These are phyloP conservation scores for Teratosphaeria epicoccoides DNA, from an alignment of 2,329 filamentous ascomycete genomes.

Conservation along the genomic window DNA sequence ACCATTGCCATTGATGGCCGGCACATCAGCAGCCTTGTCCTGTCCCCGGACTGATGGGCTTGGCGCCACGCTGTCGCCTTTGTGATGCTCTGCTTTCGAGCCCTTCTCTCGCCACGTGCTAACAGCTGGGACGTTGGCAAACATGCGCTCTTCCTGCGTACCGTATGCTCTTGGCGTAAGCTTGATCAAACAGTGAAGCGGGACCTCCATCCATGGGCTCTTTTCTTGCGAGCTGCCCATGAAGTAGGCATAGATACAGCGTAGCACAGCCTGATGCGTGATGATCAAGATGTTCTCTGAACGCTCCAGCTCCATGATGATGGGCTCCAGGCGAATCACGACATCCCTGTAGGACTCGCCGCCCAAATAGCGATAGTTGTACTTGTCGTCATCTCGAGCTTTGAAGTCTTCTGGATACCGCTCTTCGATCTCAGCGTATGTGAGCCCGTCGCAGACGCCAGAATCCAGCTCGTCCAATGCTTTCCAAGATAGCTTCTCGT, in stretches of 20 bases:
- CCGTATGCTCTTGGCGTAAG: conserved; percentile 89
- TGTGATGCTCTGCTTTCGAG: conserved; percentile 67
- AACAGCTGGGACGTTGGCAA: conserved; percentile 87
- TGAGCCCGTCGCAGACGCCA: conserved; percentile 91
- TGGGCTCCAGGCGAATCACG: conserved; percentile 92
- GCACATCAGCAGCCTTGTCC: background rate
- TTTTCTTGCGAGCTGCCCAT: conserved; percentile 92
- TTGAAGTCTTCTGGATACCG: conserved; percentile 88
- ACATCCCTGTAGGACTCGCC: conserved; percentile 95
- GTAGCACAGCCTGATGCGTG: conserved; percentile 89
- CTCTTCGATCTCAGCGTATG: conserved; percentile 89
- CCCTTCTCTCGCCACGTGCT: conserved; percentile 95
- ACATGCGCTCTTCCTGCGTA: conserved; percentile 77
- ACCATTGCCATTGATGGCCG: background rate
- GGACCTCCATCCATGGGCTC: conserved; percentile 97
- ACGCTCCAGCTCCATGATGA: conserved; percentile 98
- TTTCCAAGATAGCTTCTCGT: conserved; percentile 97
- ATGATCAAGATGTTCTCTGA: conserved; percentile 96
- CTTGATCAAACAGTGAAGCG: conserved; percentile 91
- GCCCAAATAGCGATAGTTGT: conserved; percentile 97
- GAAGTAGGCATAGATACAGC: conserved; percentile 98
- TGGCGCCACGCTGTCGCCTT: background rate
- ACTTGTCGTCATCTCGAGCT: conserved; percentile 94
- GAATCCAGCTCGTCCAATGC: conserved; percentile 94
- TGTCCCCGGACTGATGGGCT: background rate